Evolutionary conservation across 2,329 filamentous ascomycete species (phyloP).

Genomic region (Dactylellina haptotyla): DNA sequence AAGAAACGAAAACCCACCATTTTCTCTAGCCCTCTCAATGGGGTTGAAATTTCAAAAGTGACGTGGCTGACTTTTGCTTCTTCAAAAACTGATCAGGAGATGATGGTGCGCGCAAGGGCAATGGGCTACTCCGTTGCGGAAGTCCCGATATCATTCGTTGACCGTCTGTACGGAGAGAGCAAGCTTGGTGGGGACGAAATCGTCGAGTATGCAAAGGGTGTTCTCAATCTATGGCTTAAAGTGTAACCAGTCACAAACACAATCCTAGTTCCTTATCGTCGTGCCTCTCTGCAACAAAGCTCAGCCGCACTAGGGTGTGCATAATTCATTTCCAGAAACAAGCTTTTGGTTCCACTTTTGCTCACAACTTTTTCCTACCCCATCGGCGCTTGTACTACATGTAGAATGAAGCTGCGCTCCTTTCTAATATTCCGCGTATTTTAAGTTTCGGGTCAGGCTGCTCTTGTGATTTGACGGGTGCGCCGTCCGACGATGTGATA

Average conservation of each 20-base stretch:
- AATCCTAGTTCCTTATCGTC: too few relatives aligned
- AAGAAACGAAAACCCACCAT: too few relatives aligned
- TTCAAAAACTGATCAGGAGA: constrained; percentile 66
- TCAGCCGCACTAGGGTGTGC: constrained; percentile 6
- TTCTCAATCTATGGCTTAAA: constrained; percentile 79
- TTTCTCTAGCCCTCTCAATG: constrained; percentile 36
- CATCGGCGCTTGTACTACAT: too few relatives aligned
- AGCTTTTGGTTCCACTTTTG: too few relatives aligned
- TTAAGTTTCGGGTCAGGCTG: too few relatives aligned
- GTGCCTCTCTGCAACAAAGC: background rate
- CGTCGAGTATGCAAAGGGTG: constrained; percentile 91
- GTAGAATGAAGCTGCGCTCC: too few relatives aligned
- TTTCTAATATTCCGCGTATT: too few relatives aligned
- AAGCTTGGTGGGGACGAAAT: constrained; percentile 97
- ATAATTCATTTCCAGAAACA: background rate
- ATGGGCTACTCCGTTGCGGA: constrained; percentile 95
- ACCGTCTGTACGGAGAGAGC: constrained; percentile 91
- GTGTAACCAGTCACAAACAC: too few relatives aligned
- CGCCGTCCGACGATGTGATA: too few relatives aligned
- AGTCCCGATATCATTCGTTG: constrained; percentile 95
- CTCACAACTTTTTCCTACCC: too few relatives aligned
- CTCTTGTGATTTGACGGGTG: too few relatives aligned
- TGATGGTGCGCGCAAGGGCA: constrained; percentile 96
- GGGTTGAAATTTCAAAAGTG: background rate
- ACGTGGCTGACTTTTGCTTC: constrained; percentile 21